Evolutionary conservation across 2,329 filamentous ascomycete genomes (phyloP), one percentile per base, ranked within the genome.

Genomic region (Shiraia sp.): DNA sequence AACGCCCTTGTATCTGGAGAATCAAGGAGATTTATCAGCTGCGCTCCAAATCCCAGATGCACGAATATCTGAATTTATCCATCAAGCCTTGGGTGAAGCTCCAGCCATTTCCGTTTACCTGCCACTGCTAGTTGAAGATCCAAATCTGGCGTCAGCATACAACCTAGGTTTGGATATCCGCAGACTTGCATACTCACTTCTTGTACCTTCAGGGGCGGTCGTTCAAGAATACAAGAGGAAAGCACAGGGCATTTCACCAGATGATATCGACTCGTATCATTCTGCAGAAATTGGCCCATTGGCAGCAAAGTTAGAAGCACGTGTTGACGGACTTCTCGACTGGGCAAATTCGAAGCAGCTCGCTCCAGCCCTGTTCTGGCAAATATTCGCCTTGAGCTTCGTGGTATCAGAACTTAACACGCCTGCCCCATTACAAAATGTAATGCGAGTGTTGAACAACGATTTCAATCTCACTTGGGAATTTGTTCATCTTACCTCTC

Each of bases 41-140:
- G 27, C 38, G 8, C 33, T 63, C 12, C 59, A 65, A n/a, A 32
- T 31, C n/a, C 42, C 70, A 17, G 59, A 65, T 30, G 65, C 63
- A 6, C 59, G 66, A 22, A 32, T 65, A 10, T 69, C 66, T 4
- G 67, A 70, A 22, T 58, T 59, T 15, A 47, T 65, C 0, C 42
- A 64, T 30, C 54, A 66, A 48, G 35, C 52, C 6, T 27, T 57
- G 9, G 39, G 35, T 10, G 24, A 32, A 4, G 35, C 45, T 54
- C 47, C 65, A 2, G 43, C 51, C 1, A 49, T 50, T 6, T 34
- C 38, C 28, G 75, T 88, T 10, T 91, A 86, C 60, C 74, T 90
- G 1, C 83, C 85, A 0, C 74, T 85, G 15, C 64, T 90, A 0
- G 69, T 83, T 10, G 74, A 77, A 40, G 74, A 77, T 41, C 63